phyloP scores from a whole-genome alignment of 73 alveolate genomes.

The Paramecium sexaurelia region DNA sequence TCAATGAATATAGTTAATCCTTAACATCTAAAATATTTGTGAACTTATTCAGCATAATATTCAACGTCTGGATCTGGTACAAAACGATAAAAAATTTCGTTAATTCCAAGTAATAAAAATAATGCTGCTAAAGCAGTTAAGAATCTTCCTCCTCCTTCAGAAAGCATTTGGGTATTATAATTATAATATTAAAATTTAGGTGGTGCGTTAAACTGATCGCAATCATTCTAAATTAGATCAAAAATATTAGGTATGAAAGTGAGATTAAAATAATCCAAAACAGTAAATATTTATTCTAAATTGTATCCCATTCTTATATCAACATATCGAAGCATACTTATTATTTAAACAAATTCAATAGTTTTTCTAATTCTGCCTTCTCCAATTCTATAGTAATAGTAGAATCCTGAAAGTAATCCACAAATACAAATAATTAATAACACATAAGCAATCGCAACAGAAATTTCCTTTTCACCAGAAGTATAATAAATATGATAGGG shows the following conservation, averaged over 20 bases:
- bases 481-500: slow-evolving; percentile 31
- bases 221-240: background rate
- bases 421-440: background rate
- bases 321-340: background rate
- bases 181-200: background rate
- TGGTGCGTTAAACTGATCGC: background rate
- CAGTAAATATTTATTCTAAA: background rate
- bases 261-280: background rate
- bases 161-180: background rate
- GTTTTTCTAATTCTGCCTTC: slow-evolving; percentile 49
- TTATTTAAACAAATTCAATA: background rate
- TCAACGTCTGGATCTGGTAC: background rate
- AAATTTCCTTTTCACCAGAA: background rate
- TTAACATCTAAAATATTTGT: slow-evolving; percentile 16
- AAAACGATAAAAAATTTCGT: background rate
- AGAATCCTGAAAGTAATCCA: background rate
- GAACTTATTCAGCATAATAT: slow-evolving; percentile 16
- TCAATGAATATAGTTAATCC: slow-evolving; percentile 6
- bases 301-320: background rate
- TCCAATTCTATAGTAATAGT: slow-evolving; percentile 28
- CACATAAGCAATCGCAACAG: background rate
- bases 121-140: background rate
- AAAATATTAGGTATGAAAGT: background rate
- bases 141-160: slow-evolving; percentile 51
- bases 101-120: background rate